A percentile compares a stretch with the other conserved stretches of the same genome.
phyloP scores from a whole-genome alignment of 345 rosid genomes.

The Clausena lansium region DNA sequence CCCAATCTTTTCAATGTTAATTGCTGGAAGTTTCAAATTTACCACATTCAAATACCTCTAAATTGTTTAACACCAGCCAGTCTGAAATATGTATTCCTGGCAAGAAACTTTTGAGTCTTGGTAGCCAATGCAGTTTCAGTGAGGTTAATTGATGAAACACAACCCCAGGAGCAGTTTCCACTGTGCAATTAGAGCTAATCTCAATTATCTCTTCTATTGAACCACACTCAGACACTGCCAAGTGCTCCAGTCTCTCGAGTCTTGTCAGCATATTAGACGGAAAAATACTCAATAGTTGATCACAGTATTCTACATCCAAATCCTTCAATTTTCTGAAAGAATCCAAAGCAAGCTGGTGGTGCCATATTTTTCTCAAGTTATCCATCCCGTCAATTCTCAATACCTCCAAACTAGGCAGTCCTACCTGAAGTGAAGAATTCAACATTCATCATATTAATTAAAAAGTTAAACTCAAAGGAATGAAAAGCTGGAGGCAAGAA shows the following conservation, averaged over 20 bases:
- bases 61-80: background rate
- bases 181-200: background rate
- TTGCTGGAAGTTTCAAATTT: background rate
- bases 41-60: background rate
- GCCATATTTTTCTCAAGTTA: background rate
- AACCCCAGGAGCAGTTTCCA: background rate
- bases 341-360: background rate
- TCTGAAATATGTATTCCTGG: background rate
- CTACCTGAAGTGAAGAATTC: background rate
- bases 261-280: background rate
- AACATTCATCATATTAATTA: too few relatives aligned
- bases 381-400: background rate
- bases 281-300: background rate
- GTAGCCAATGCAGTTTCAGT: background rate
- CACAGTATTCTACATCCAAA: background rate
- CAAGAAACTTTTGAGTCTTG: background rate
- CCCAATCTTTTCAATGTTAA: conserved; percentile 6
- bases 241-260: background rate
- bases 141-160: background rate
- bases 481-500: too few relatives aligned
- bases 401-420: background rate
- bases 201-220: conserved; percentile 18
- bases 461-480: too few relatives aligned
- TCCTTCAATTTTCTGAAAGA: background rate
- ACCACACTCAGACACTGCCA: background rate